phyloP scores from a whole-genome alignment of 768 basidiomycete genomes.

The Auricularia sp. region DNA sequence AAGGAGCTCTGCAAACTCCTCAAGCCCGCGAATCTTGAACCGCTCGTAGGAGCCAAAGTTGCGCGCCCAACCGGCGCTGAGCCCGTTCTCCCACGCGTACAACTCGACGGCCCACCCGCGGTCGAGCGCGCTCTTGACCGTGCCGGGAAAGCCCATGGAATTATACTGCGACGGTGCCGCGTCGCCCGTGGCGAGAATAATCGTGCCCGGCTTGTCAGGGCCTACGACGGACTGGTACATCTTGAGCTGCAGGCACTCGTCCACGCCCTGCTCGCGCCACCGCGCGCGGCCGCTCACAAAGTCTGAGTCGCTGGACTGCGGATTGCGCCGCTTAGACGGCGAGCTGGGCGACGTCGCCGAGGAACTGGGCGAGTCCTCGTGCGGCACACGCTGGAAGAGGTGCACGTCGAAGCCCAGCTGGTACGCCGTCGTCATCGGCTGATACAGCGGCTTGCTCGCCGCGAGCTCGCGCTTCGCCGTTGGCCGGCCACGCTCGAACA shows the following conservation, averaged over 20 bases:
- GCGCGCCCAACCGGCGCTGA: conserved; percentile 68
- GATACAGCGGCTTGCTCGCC: conserved; percentile 75
- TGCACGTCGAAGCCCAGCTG: conserved; percentile 67
- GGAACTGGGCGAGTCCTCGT: conserved; percentile 21
- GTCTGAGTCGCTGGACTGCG: conserved; percentile 2
- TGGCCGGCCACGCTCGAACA: conserved; percentile 74
- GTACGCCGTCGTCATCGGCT: conserved; percentile 64
- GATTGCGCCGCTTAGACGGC: neutral
- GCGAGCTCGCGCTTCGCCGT: conserved; percentile 67
- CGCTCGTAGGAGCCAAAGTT: conserved; percentile 42
- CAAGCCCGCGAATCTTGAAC: neutral
- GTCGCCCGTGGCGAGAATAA: conserved; percentile 90
- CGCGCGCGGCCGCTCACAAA: conserved; percentile 31
- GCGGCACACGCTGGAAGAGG: conserved; percentile 62
- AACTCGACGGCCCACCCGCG: conserved; percentile 93
- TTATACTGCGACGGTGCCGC: conserved; percentile 88
- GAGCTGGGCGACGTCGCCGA: conserved; percentile 3
- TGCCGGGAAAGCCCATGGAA: conserved; percentile 86
- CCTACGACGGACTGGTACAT: conserved; percentile 76
- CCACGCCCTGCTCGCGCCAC: conserved; percentile 88
- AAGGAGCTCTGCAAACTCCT: conserved; percentile 5
- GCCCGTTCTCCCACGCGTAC: conserved; percentile 81
- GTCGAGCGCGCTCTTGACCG: conserved; percentile 74
- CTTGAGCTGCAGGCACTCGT: conserved; percentile 89
- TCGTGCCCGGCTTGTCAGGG: conserved; percentile 55